Evolutionary conservation across 2,329 filamentous ascomycete genomes (phyloP).

Genomic region (Arthrobotrys sphaeroides): DNA sequence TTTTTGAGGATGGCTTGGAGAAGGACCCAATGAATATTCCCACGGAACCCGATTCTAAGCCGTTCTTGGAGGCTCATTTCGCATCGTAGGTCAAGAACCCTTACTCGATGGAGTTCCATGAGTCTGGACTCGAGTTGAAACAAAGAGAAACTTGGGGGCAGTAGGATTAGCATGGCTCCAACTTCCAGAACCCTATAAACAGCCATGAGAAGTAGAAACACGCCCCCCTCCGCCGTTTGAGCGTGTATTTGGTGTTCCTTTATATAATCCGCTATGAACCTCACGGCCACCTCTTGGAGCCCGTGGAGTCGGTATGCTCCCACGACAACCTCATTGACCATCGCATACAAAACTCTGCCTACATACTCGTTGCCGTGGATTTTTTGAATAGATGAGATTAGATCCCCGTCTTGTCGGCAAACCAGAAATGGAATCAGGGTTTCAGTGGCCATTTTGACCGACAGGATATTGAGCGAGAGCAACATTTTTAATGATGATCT

Average conservation of each 20-base stretch:
- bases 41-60: not conserved
- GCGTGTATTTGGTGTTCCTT: not conserved
- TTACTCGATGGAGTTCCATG: not conserved
- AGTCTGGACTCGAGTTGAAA: not conserved
- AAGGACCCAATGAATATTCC: not conserved
- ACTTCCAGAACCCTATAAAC: not conserved
- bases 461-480: not conserved
- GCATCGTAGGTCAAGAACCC: not conserved
- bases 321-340: no score
- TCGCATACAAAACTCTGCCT: no score
- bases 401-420: not conserved
- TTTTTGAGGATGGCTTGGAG: not conserved
- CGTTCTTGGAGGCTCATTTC: not conserved
- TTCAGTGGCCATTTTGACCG: not conserved
- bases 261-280: not conserved
- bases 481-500: not conserved
- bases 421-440: not conserved
- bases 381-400: not conserved
- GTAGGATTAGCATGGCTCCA: not conserved
- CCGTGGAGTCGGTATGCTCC: no score
- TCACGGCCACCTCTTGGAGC: no score
- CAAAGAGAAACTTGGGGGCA: not conserved
- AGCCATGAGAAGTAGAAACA: not conserved
- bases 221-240: not conserved
- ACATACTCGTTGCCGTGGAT: no score